Percentiles rank a stretch among this genome's conserved stretches.
phyloP scores from a whole-genome alignment of 345 rosid genomes.

The Punica granatum region DNA sequence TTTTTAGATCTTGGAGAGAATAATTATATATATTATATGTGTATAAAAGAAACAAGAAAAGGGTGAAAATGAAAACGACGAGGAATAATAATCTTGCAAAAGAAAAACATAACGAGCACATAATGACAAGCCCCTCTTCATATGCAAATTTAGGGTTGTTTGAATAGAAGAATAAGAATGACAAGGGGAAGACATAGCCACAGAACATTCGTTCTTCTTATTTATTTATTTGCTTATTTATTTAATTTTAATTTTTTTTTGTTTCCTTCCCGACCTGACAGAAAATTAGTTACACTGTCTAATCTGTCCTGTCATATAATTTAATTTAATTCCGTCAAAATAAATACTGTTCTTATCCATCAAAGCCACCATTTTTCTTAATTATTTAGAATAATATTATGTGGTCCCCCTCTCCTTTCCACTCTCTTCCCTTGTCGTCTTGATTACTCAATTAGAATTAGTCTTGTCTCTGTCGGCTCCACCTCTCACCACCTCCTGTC shows the following conservation, averaged over 20 bases:
- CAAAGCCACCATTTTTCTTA: neutral
- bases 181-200: neutral
- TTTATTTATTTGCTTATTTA: neutral
- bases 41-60: too few species aligned
- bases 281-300: neutral
- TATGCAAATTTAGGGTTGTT: neutral
- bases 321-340: neutral
- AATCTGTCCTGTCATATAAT: neutral
- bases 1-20: too few species aligned
- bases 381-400: too few species aligned
- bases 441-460: too few species aligned
- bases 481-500: too few species aligned
- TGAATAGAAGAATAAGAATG: neutral
- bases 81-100: too few species aligned
- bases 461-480: too few species aligned
- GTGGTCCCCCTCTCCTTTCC: neutral
- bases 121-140: neutral
- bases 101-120: neutral
- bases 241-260: too few species aligned
- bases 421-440: neutral
- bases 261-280: too few species aligned
- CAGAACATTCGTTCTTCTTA: neutral
- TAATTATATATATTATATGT: too few species aligned
- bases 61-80: too few species aligned
- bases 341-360: neutral